Percentiles rank a stretch among this genome's conserved stretches.
Evolutionary conservation across 192 early-diverging fungal species (phyloP).

Genomic region (Coemansia sp.): DNA sequence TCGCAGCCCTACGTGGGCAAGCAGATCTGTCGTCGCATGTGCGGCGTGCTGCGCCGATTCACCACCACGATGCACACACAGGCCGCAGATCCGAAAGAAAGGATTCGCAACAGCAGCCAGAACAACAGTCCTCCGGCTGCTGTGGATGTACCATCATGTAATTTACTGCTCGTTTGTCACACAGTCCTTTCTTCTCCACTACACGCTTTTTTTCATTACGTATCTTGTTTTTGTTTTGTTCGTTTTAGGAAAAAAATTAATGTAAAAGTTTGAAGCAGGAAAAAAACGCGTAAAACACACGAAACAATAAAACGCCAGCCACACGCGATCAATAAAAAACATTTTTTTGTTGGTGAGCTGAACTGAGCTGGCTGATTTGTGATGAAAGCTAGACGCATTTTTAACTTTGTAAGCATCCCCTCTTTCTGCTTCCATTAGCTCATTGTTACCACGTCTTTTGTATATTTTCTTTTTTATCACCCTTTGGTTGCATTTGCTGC

Average conservation of each 20-base stretch:
- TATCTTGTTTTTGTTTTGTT: background rate
- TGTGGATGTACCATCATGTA: slow-evolving; percentile 49
- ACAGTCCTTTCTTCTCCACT: background rate
- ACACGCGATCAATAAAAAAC: background rate
- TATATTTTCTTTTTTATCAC: background rate
- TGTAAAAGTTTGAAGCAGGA: background rate
- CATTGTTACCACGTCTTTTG: background rate
- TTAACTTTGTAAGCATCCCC: background rate
- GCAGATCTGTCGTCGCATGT: background rate
- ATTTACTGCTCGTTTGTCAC: slow-evolving; percentile 7
- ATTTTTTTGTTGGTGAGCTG: background rate
- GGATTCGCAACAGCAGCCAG: background rate
- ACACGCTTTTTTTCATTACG: background rate
- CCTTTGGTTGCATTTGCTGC: background rate
- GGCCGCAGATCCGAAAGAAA: background rate
- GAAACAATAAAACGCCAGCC: too few relatives aligned
- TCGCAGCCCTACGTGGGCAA: background rate
- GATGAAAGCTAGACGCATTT: background rate
- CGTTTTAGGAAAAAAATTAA: background rate
- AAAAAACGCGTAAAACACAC: background rate
- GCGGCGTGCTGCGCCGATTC: background rate
- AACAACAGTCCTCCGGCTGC: slow-evolving; percentile 21
- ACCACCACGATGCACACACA: background rate
- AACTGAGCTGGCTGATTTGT: background rate
- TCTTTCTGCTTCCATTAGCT: background rate